These are phyloP conservation scores for Asterella californica DNA, from an alignment of 225 moss, liverwort and hornwort genomes.

Conservation along the genomic window DNA sequence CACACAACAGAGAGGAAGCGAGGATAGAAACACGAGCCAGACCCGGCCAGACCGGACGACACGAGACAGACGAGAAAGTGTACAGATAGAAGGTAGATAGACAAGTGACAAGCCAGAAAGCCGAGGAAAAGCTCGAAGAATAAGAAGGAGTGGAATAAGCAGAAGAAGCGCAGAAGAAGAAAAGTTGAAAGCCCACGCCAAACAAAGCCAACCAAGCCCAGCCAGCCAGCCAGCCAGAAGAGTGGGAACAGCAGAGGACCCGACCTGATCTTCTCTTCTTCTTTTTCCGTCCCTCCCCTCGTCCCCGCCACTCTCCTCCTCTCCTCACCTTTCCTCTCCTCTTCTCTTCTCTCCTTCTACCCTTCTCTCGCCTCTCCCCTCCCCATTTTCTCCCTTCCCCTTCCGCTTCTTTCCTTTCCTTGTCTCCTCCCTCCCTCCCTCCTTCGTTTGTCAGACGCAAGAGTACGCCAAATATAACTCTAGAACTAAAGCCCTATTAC, in stretches of 20 bases:
- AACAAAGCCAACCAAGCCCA: slow-evolving; percentile 6
- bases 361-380: background rate
- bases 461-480: background rate
- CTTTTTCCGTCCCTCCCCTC: slow-evolving; percentile 13
- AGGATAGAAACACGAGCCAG: slow-evolving; percentile 6
- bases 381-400: background rate
- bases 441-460: background rate
- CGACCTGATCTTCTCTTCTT: slow-evolving; percentile 24
- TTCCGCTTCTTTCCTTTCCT: background rate
- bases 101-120: slow-evolving; percentile 12
- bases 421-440: background rate
- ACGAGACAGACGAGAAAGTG: slow-evolving; percentile 14
- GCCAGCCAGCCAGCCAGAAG: slow-evolving; percentile 13
- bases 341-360: background rate
- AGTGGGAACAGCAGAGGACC: background rate
- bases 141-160: background rate
- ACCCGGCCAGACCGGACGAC: slow-evolving; percentile 12
- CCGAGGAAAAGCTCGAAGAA: slow-evolving; percentile 17
- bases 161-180: background rate
- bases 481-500: slow-evolving; percentile 1
- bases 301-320: background rate
- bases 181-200: slow-evolving; percentile 10
- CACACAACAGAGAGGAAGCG: too few relatives aligned
- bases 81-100: background rate
- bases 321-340: background rate